Evolutionary conservation across 2,329 filamentous ascomycete species (phyloP).

Genomic region (Amauroascus niger): DNA sequence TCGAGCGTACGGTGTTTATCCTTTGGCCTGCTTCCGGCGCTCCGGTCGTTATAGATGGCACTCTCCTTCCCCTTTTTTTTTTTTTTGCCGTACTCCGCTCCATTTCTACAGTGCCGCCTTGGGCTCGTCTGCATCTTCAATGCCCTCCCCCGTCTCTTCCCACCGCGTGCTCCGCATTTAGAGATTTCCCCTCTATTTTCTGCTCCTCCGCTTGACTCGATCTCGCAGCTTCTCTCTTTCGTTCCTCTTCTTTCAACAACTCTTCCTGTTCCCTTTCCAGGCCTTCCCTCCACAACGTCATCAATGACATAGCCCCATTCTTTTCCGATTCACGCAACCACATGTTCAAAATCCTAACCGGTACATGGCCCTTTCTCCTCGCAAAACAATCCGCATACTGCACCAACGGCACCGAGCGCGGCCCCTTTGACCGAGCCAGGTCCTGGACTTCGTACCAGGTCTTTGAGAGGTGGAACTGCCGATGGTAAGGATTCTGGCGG

Average conservation of each 20-base stretch:
- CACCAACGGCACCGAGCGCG: constrained; percentile 20
- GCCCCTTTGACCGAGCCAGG: constrained; percentile 17
- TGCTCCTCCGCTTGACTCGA: not conserved
- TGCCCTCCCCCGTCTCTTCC: not conserved
- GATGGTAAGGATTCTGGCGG: constrained; percentile 28
- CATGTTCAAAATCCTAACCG: constrained; percentile 18
- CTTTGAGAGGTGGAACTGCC: constrained; percentile 21
- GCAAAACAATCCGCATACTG: constrained; percentile 28
- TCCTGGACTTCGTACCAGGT: constrained; percentile 24
- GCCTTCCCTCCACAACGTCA: constrained; percentile 12
- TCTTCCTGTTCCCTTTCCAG: not conserved
- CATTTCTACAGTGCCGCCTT: too few relatives aligned
- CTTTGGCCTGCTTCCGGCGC: too few relatives aligned
- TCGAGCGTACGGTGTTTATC: too few relatives aligned
- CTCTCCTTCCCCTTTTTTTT: not conserved
- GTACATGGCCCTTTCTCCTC: constrained; percentile 21
- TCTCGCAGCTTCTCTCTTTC: not conserved
- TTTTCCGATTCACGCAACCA: constrained; percentile 18
- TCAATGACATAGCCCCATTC: constrained; percentile 20
- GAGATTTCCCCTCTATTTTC: not conserved
- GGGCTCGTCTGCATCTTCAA: not conserved
- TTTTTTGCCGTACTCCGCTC: too few relatives aligned
- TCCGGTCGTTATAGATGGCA: too few relatives aligned
- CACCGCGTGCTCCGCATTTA: not conserved
- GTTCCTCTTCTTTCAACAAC: not conserved